A percentile compares a stretch with the other conserved stretches of the same genome.
Evolutionary conservation across 192 early-diverging fungal species (phyloP).

Genomic region (Entophlyctis luteolus): DNA sequence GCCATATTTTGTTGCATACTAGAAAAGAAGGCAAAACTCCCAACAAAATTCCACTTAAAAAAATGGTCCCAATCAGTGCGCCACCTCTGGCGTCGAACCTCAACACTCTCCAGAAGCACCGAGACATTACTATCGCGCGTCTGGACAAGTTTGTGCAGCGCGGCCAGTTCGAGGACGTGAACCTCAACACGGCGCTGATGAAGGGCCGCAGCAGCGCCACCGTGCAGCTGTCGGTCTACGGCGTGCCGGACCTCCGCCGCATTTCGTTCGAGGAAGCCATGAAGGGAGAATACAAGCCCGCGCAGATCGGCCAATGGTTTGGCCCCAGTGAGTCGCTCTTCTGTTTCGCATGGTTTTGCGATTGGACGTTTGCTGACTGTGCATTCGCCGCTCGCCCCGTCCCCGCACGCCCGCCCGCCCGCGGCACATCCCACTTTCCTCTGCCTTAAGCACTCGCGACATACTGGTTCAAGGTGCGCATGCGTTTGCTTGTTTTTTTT

Average conservation of each 20-base stretch:
- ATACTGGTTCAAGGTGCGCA: slow-evolving; percentile 42
- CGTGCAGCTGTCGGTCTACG: slow-evolving; percentile 45
- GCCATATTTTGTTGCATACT: too few relatives aligned
- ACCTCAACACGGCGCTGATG: slow-evolving; percentile 53
- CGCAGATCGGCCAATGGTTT: slow-evolving; percentile 69
- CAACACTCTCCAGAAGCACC: slow-evolving; percentile 48
- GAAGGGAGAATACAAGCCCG: slow-evolving; percentile 62
- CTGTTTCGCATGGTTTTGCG: neutral
- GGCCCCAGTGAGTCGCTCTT: slow-evolving; percentile 60
- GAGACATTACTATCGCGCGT: slow-evolving; percentile 70
- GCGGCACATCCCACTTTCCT: neutral
- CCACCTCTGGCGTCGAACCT: too few relatives aligned
- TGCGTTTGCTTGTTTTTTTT: too few relatives aligned
- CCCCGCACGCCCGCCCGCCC: neutral
- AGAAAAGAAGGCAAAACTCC: too few relatives aligned
- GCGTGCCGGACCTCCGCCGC: slow-evolving; percentile 64
- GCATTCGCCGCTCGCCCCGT: neutral
- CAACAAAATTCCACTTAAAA: too few relatives aligned
- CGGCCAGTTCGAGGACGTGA: slow-evolving; percentile 67
- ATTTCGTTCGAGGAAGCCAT: slow-evolving; percentile 76
- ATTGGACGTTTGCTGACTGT: neutral
- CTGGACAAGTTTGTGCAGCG: slow-evolving; percentile 67
- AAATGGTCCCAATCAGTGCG: too few relatives aligned
- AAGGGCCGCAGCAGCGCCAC: slow-evolving; percentile 44
- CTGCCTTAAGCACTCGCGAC: slow-evolving; percentile 27